Evolutionary conservation across 768 basidiomycete species (phyloP).

Genomic region (Chalciporus chontae): DNA sequence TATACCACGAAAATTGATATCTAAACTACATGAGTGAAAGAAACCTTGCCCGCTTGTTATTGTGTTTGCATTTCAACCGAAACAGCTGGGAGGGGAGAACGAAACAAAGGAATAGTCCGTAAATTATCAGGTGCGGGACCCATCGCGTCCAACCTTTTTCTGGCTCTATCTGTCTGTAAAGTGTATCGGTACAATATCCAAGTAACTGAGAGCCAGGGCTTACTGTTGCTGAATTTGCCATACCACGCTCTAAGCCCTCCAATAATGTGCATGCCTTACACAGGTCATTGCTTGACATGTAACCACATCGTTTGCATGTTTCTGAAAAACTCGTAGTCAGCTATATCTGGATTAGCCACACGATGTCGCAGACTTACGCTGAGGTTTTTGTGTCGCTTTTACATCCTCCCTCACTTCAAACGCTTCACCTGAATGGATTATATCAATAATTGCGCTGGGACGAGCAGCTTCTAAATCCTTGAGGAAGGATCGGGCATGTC

Average conservation of each 20-base stretch:
- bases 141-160: conserved; percentile 56
- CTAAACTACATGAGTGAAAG: background rate
- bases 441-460: conserved; percentile 95
- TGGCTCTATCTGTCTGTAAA: conserved; percentile 62
- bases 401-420: conserved; percentile 84
- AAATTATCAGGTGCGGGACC: conserved; percentile 63
- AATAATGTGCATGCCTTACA: conserved; percentile 91
- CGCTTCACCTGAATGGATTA: conserved; percentile 93
- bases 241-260: conserved; percentile 86
- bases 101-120: conserved; percentile 74
- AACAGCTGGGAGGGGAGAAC: conserved; percentile 39
- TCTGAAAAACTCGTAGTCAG: conserved; percentile 42
- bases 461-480: conserved; percentile 94
- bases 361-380: conserved; percentile 55
- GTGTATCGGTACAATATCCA: conserved; percentile 7
- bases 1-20: background rate
- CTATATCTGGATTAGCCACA: background rate
- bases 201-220: conserved; percentile 23
- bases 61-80: conserved; percentile 34
- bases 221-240: conserved; percentile 62
- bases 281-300: conserved; percentile 95
- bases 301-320: conserved; percentile 88
- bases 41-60: background rate
- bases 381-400: conserved; percentile 76
- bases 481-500: conserved; percentile 89